Evolutionary conservation across 2,329 filamentous ascomycete genomes (phyloP).

Genomic region (Helotiales sp.): DNA sequence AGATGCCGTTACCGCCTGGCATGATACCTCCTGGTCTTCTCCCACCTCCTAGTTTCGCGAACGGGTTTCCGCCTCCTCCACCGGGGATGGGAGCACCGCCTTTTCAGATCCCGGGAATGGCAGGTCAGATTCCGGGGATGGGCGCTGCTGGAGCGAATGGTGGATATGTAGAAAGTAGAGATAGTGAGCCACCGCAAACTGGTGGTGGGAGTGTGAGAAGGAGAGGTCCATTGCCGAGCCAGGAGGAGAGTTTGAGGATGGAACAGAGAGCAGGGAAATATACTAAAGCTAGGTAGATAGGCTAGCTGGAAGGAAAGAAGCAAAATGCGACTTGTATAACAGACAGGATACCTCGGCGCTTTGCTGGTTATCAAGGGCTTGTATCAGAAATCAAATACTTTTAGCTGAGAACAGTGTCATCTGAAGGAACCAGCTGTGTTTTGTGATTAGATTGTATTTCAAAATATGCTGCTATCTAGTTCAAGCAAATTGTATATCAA

Average conservation of each 20-base stretch:
- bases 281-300: slow-evolving; percentile 44
- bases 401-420: background rate
- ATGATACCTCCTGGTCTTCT: slow-evolving; percentile 49
- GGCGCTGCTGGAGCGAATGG: too few relatives aligned
- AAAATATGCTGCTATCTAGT: slow-evolving; percentile 2
- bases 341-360: slow-evolving; percentile 3
- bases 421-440: too few relatives aligned
- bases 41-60: slow-evolving; percentile 35
- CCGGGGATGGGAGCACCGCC: slow-evolving; percentile 42
- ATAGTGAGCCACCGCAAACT: slow-evolving; percentile 26
- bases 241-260: slow-evolving; percentile 77
- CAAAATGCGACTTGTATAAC: slow-evolving; percentile 17
- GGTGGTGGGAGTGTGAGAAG: slow-evolving; percentile 49
- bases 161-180: slow-evolving; percentile 32
- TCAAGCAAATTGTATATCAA: background rate
- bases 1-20: slow-evolving; percentile 38
- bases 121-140: slow-evolving; percentile 12
- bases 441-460: background rate
- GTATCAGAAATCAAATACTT: background rate
- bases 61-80: slow-evolving; percentile 35
- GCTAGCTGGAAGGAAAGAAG: background rate
- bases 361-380: background rate
- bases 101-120: slow-evolving; percentile 34
- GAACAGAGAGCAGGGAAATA: slow-evolving; percentile 70
- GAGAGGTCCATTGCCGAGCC: slow-evolving; percentile 74